Base-by-base conservation (phyloP, 495 filamentous ascomycete species). In the Amniculicola lignicola region DNA sequence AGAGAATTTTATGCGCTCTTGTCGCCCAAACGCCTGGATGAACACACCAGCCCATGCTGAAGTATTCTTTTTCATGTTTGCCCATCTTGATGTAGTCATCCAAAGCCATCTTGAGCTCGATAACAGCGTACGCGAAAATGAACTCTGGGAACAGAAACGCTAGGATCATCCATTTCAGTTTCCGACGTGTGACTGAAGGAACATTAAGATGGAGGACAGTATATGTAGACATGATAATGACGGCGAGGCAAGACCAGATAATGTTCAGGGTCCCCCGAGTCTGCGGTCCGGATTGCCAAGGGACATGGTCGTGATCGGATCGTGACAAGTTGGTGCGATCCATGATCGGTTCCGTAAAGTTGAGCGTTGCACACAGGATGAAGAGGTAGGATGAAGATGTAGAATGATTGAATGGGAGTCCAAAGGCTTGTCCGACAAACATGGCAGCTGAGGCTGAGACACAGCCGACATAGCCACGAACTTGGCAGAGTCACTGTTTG, bases 101-200 rank as follows among this genome's bases (percentile, higher is more conserved):
- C 7, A 59, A 14, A 1, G 48, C 41, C 29, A 41, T 41, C 29
- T 40, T 24, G 22, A 59, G 40, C n/a, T 52, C 48, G 2, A 42
- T 7, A 3, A 59, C 11, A 10, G 56, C 56, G 9, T 46, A 29
- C 3, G 48, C 25, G 29, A 59, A 53, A 10, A 52, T 24, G 15
- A 47, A 37, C 23, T 59, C 47, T 0, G 56, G 56, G 21, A 59
- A 47, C 1, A 52, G 16, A 23, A 53, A 33, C 27, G 38, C 53
- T 6, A 47, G n/a, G 27, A 43, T 35, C 56, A 59, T 59, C 56
- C 56, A 59, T 24, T 52, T 59, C 47, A 45, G 14, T 4, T 5
- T 12, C 31, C n/a, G 21, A 38, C 48, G 1, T 23, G 3, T 40
- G 37, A 40, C 37, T 6, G 37, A 18, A 6, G 37, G 37, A 12